Conservation (phyloP, 2,329 filamentous ascomycete genomes). For the Aspergillus latus region DNA sequence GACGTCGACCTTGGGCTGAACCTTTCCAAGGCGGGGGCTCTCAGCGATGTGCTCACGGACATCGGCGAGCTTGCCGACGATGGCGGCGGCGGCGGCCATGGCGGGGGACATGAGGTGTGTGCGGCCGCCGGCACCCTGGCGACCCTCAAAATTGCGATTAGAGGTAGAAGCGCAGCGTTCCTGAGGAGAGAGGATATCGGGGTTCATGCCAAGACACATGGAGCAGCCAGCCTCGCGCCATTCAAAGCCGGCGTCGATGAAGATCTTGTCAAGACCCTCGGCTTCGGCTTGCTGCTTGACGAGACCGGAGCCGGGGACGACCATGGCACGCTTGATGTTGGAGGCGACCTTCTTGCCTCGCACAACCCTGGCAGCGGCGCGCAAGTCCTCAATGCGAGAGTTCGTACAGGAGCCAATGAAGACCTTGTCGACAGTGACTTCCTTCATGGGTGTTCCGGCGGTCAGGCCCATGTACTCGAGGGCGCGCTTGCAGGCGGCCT, state of each 20-base stretch:
- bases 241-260: slow-evolving; percentile 88
- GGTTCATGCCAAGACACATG: slow-evolving; percentile 99
- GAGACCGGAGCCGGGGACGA: slow-evolving; percentile 92
- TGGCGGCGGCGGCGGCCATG: slow-evolving; percentile 89
- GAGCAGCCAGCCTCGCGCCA: slow-evolving; percentile 98
- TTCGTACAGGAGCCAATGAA: slow-evolving; percentile 99
- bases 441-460: slow-evolving; percentile 83
- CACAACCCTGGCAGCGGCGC: slow-evolving; percentile 80
- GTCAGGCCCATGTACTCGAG: slow-evolving; percentile 95
- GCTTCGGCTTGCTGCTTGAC: slow-evolving; percentile 89
- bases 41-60: slow-evolving; percentile 71
- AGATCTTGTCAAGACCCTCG: slow-evolving; percentile 92
- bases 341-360: slow-evolving; percentile 81
- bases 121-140: slow-evolving; percentile 85
- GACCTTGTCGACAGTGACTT: slow-evolving; percentile 90
- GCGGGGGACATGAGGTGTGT: slow-evolving; percentile 97
- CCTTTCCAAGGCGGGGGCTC: slow-evolving; percentile 47
- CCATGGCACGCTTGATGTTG: slow-evolving; percentile 92
- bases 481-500: slow-evolving; percentile 73
- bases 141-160: slow-evolving; percentile 96
- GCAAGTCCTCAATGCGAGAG: slow-evolving; percentile 90
- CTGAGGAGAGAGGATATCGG: slow-evolving; percentile 86
- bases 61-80: slow-evolving; percentile 88
- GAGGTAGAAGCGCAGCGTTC: slow-evolving; percentile 95
- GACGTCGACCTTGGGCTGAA: slow-evolving; percentile 60